Conservation (phyloP, 2,329 filamentous ascomycete genomes). For the Endoconidiophora laricicola region DNA sequence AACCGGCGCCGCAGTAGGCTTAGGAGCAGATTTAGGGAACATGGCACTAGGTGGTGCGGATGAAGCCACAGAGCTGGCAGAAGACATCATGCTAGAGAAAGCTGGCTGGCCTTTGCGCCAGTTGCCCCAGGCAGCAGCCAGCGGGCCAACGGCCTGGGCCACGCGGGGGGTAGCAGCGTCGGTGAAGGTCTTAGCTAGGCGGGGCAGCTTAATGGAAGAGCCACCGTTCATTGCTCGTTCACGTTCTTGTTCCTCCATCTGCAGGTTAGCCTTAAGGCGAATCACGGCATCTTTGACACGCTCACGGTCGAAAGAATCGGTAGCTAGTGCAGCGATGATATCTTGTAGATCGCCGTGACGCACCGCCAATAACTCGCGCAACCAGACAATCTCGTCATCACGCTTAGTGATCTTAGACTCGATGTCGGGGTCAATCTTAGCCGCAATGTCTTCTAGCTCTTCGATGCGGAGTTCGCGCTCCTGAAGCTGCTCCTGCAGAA, state of each 20-base stretch:
- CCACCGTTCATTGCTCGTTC: slow-evolving; percentile 64
- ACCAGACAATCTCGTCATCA: slow-evolving; percentile 86
- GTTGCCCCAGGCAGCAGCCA: slow-evolving; percentile 88
- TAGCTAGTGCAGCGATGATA: slow-evolving; percentile 59
- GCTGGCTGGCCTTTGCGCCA: slow-evolving; percentile 58
- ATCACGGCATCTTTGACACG: slow-evolving; percentile 81
- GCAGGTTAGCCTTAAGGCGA: slow-evolving; percentile 78
- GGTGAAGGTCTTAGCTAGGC: slow-evolving; percentile 47
- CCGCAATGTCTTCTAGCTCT: slow-evolving; percentile 57
- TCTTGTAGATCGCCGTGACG: slow-evolving; percentile 84
- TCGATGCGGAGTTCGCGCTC: slow-evolving; percentile 85
- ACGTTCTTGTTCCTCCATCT: slow-evolving; percentile 95
- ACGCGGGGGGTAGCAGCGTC: slow-evolving; percentile 54
- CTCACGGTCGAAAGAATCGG: slow-evolving; percentile 56
- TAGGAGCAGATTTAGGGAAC: background rate
- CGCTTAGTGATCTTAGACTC: slow-evolving; percentile 73
- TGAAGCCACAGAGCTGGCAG: slow-evolving; percentile 13
- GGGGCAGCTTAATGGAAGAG: slow-evolving; percentile 51
- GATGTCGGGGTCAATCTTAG: slow-evolving; percentile 57
- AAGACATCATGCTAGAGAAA: slow-evolving; percentile 31
- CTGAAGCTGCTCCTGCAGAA: slow-evolving; percentile 90
- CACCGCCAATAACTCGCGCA: slow-evolving; percentile 82
- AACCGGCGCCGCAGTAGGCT: background rate
- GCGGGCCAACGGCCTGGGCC: slow-evolving; percentile 59
- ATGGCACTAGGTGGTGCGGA: background rate